Evolutionary conservation across 257 asterid genomes (phyloP).

Genomic region (Hygrophila difformis): DNA sequence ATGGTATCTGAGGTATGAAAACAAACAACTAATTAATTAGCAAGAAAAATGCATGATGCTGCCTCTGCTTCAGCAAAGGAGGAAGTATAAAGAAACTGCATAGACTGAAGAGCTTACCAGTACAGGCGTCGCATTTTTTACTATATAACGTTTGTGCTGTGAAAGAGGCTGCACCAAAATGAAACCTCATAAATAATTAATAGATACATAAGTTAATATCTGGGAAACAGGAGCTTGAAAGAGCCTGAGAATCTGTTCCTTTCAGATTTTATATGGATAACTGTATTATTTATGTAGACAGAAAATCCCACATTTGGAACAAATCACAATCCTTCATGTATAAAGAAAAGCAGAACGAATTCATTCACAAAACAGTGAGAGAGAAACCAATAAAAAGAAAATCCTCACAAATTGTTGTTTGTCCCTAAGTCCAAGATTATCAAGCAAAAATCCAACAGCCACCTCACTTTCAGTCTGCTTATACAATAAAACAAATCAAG

Average conservation of each 20-base stretch:
- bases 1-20: slow-evolving; percentile 60
- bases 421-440: slow-evolving; percentile 68
- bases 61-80: neutral
- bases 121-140: slow-evolving; percentile 61
- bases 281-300: neutral
- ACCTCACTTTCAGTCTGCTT: slow-evolving; percentile 78
- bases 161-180: slow-evolving; percentile 47
- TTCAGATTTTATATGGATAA: neutral
- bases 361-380: slow-evolving; percentile 1
- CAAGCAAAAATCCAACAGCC: slow-evolving; percentile 70
- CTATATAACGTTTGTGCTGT: slow-evolving; percentile 78
- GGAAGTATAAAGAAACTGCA: neutral
- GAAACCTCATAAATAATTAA: neutral
- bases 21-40: slow-evolving; percentile 14
- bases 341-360: neutral
- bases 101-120: slow-evolving; percentile 36
- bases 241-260: slow-evolving; percentile 1
- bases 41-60: slow-evolving; percentile 13
- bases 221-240: slow-evolving; percentile 4
- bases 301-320: slow-evolving; percentile 4
- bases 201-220: slow-evolving; percentile 2
- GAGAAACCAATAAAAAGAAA: slow-evolving; percentile 6
- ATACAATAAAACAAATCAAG: slow-evolving; percentile 11
- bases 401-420: slow-evolving; percentile 66
- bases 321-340: neutral